phyloP scores from a whole-genome alignment of 148 eudicot species.

The Nepenthes mirabilis region DNA sequence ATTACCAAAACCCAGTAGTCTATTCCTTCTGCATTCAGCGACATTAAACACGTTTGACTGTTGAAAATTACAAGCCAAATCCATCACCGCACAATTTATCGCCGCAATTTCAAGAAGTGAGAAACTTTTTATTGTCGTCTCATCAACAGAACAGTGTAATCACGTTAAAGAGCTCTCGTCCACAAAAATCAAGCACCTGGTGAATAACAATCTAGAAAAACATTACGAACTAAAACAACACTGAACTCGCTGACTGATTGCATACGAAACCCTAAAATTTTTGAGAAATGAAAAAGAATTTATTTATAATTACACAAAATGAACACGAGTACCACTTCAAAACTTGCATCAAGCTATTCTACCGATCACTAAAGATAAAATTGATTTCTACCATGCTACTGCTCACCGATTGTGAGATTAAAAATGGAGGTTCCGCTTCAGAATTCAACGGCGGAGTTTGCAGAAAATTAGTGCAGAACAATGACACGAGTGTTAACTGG shows the following conservation, averaged over 20 bases:
- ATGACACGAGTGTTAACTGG: conserved; percentile 3
- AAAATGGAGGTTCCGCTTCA: conserved; percentile 4
- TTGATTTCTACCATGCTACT: conserved; percentile 14
- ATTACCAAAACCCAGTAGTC: conserved; percentile 18
- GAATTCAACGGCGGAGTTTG: conserved; percentile 31
- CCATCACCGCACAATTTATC: conserved; percentile 26
- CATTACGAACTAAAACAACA: neutral
- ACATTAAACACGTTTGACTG: conserved; percentile 36
- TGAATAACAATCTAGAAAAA: neutral
- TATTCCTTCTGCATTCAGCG: conserved; percentile 22
- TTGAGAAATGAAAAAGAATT: neutral
- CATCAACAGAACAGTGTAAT: conserved; percentile 1
- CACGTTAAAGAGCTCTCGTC: conserved; percentile 11
- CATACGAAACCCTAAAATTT: neutral
- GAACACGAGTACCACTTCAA: neutral
- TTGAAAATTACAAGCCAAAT: conserved; percentile 42
- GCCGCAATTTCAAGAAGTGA: neutral
- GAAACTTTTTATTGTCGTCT: conserved; percentile 2
- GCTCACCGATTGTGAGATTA: neutral
- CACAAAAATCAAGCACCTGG: conserved; percentile 21
- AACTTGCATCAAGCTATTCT: neutral
- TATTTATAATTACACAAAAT: neutral
- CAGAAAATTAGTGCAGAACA: conserved; percentile 5
- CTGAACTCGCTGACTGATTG: neutral
- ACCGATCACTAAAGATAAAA: neutral